Percentiles rank a stretch among this genome's conserved stretches.
These are phyloP conservation scores for Fusarium avenaceum DNA, from an alignment of 2,329 filamentous ascomycete species.

Conservation along the genomic window DNA sequence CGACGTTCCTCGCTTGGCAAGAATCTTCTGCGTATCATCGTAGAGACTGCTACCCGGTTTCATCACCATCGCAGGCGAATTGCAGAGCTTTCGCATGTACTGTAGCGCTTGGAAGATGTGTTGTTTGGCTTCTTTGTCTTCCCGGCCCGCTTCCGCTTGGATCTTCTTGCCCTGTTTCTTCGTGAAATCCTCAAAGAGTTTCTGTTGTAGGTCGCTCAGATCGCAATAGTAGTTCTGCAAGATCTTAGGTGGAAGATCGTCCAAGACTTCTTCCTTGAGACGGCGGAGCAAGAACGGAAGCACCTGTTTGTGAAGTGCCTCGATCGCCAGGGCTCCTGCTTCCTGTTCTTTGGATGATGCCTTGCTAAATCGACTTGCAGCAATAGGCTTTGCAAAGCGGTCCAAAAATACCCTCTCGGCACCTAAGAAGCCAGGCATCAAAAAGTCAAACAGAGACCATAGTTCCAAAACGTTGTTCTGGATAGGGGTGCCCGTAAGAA, in stretches of 20 bases:
- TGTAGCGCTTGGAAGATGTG: slow-evolving; percentile 99
- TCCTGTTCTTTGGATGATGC: slow-evolving; percentile 99
- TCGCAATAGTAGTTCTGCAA: slow-evolving; percentile 99
- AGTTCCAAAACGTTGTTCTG: slow-evolving; percentile 98
- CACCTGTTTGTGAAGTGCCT: slow-evolving; percentile 98
- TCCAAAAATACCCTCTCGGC: slow-evolving; percentile 96
- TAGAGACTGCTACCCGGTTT: slow-evolving; percentile 94
- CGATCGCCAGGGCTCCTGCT: slow-evolving; percentile 93
- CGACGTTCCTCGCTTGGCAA: slow-evolving; percentile 82
- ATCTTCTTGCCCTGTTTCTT: slow-evolving; percentile 93
- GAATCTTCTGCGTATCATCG: slow-evolving; percentile 84
- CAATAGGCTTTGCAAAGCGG: slow-evolving; percentile 94
- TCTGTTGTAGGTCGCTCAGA: slow-evolving; percentile 92
- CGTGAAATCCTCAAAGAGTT: slow-evolving; percentile 95
- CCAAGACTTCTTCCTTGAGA: slow-evolving; percentile 96
- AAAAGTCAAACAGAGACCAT: slow-evolving; percentile 98
- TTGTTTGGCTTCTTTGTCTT: slow-evolving; percentile 94
- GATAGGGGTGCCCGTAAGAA: slow-evolving; percentile 96
- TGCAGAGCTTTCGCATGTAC: slow-evolving; percentile 99
- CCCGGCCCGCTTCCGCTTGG: slow-evolving; percentile 82
- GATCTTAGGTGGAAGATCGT: slow-evolving; percentile 97
- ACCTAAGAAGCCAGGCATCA: slow-evolving; percentile 98
- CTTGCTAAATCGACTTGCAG: slow-evolving; percentile 94
- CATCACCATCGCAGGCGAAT: slow-evolving; percentile 95
- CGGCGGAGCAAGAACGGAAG: slow-evolving; percentile 95